Conservation (phyloP, 805 yeast species). For the Saccharomycopsis babjevae region DNA sequence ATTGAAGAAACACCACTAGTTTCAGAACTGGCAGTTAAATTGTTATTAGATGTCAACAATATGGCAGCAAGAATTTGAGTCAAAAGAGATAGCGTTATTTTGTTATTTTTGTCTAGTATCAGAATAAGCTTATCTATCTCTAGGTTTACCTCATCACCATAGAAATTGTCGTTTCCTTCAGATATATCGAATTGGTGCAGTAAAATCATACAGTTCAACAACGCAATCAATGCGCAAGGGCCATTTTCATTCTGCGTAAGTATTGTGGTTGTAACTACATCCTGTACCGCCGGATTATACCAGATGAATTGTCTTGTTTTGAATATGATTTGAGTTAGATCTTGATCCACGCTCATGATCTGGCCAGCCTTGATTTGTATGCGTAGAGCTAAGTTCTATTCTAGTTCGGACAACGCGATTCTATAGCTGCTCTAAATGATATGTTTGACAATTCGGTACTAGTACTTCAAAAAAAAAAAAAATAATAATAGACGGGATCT, state of each 20-base stretch:
- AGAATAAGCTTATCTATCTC: slow-evolving; percentile 4
- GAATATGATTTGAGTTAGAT: slow-evolving; percentile 1
- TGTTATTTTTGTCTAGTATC: not conserved
- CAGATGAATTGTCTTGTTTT: slow-evolving; percentile 12
- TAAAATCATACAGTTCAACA: slow-evolving; percentile 32
- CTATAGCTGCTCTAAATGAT: too few relatives aligned
- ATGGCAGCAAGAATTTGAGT: slow-evolving; percentile 25
- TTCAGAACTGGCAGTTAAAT: not conserved
- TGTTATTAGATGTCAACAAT: slow-evolving; percentile 7
- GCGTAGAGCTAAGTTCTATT: too few relatives aligned
- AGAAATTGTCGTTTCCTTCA: too few relatives aligned
- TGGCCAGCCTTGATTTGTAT: not conserved
- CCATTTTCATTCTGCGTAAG: slow-evolving; percentile 36
- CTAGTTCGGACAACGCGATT: too few relatives aligned
- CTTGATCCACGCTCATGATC: not conserved
- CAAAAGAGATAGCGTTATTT: slow-evolving; percentile 19
- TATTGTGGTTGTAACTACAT: slow-evolving; percentile 24
- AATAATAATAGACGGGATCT: too few relatives aligned
- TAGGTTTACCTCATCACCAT: not conserved
- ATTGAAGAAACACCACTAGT: slow-evolving; percentile 17
- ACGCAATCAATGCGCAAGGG: slow-evolving; percentile 38
- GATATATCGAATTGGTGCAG: slow-evolving; percentile 22
- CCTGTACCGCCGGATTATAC: slow-evolving; percentile 10
- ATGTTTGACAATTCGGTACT: too few relatives aligned
- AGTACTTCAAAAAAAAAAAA: too few relatives aligned